Evolutionary conservation across 139 green algal species (phyloP), one percentile per base, ranked within the genome.

Genomic region (Haematococcus sp.): DNA sequence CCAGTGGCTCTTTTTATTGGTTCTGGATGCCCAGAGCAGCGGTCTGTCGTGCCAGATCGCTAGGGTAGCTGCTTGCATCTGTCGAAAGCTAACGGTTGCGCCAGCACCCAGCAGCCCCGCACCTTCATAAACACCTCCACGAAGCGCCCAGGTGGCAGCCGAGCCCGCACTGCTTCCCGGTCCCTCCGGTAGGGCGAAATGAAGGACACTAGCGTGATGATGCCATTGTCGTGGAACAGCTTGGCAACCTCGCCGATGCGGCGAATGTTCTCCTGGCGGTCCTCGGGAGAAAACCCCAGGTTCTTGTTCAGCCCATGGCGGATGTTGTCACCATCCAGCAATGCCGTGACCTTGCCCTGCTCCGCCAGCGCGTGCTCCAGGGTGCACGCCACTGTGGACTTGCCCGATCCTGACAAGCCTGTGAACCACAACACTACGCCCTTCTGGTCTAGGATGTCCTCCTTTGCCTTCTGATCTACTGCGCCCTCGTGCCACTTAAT

Each of bases 251-350:
- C 93, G 30, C 93, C 91, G 40, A 97, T 93, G 43, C 94, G 83
- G 2, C 94, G 86, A 71, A 98, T 98, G 86, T 98, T 98, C 79
- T 98, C 95, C 58, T 91, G 83, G 32, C 95, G 82, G 69, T 97
- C 93, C 59, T 69, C 74, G 19, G 88, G 56, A 0, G 75, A 86
- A 79, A 98, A 98, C 25, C 94, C 94, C 17, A 97, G 80, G 83
- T 98, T 97, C 43, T 81, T 91, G 85, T 96, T 97, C 32, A 98
- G 88, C 23, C 94, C 94, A 70, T 98, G 92, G 1, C 94, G 86
- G 23, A 98, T 78, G 80, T 98, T 98, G 80, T 98, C 95, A 7
- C 95, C 95, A 69, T 98, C 95, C 66, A 98, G 81, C 32, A 97
- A 81, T 5, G 88, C 82, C 1, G 88, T 94, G 1, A 90, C 28